phyloP scores from a whole-genome alignment of 2,329 filamentous ascomycete species.

The Colletotrichum paranaense region DNA sequence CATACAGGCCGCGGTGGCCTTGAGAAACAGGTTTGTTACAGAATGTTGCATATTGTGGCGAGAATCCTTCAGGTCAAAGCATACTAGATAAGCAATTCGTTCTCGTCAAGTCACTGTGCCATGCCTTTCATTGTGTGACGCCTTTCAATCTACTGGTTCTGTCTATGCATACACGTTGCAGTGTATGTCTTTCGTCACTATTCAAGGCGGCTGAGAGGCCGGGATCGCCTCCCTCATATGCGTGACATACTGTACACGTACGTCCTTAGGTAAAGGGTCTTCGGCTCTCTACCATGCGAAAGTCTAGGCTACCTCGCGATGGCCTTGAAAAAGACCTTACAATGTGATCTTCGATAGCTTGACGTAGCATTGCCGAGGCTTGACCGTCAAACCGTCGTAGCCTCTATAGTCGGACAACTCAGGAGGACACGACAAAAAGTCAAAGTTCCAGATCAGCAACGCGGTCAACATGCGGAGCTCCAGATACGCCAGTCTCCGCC shows the following conservation, averaged over 20 bases:
- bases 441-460: neutral
- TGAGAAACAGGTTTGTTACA: conserved; percentile 12
- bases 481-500: neutral
- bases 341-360: neutral
- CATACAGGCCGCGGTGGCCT: conserved; percentile 21
- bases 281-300: neutral
- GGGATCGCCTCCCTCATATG: no score
- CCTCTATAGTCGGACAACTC: neutral
- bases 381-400: neutral
- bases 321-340: neutral
- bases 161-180: neutral
- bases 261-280: no score
- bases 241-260: no score
- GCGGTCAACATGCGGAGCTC: neutral
- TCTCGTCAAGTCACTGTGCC: neutral
- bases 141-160: neutral
- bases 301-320: no score
- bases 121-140: neutral
- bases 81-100: neutral
- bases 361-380: neutral
- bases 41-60: conserved; percentile 15
- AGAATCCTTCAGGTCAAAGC: neutral
- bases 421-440: neutral
- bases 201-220: neutral
- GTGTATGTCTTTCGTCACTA: neutral